Evolutionary conservation across 2,329 filamentous ascomycete genomes (phyloP).

Genomic region (Lasiodiplodia citricola): DNA sequence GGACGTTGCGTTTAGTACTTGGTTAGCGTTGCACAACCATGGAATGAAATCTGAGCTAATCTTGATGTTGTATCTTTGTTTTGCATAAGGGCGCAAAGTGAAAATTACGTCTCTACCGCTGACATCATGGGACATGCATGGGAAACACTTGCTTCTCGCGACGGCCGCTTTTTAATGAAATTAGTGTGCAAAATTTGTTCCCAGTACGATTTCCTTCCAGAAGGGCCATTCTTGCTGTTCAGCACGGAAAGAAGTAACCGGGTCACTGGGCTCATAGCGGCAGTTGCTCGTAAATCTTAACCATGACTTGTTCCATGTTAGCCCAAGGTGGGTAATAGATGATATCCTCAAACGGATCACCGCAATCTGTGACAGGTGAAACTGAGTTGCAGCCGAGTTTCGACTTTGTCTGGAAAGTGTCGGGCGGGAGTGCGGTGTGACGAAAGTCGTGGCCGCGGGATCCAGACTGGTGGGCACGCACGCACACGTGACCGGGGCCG

Average conservation of each 20-base stretch:
- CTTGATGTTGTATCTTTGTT: no score
- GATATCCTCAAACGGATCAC: not conserved
- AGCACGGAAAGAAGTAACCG: not conserved
- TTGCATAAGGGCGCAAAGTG: no score
- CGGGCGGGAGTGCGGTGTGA: not conserved
- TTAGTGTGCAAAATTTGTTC: not conserved
- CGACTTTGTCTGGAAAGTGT: not conserved
- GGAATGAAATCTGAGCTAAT: no score
- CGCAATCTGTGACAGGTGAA: not conserved
- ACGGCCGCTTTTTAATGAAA: not conserved
- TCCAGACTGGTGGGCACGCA: not conserved
- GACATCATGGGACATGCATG: no score
- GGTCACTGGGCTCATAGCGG: not conserved
- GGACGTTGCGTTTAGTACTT: no score
- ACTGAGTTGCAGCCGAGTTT: not conserved
- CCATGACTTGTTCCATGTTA: not conserved
- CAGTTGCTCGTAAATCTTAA: not conserved
- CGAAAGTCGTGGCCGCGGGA: slow-evolving; percentile 4
- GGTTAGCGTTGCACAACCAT: no score
- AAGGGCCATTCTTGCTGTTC: not conserved
- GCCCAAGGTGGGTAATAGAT: not conserved
- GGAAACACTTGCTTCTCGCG: no score
- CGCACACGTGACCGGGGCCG: slow-evolving; percentile 6
- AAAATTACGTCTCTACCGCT: no score
- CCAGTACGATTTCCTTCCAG: not conserved